Evolutionary conservation across 257 asterid species (phyloP), one percentile per base, ranked within the genome.

Genomic region (Lithospermum erythrorhizon): DNA sequence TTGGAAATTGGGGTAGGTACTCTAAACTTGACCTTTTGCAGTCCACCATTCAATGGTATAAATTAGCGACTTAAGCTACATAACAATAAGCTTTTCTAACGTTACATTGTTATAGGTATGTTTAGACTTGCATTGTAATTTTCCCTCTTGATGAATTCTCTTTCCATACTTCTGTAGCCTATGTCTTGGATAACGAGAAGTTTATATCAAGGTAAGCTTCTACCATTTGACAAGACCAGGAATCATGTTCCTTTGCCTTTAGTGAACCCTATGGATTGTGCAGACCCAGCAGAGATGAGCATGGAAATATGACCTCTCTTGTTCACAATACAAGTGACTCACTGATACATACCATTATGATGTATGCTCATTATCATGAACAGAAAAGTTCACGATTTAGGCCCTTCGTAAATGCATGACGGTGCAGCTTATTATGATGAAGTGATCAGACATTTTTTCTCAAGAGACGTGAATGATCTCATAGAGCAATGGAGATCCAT

Each of bases 131-230:
- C 35, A 6, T 57, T 13, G 14, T 11, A 32, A 19, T 63, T 15
- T 52, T 59, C 19, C 55, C 53, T 64, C 22, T 27, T 59, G 24
- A 17, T 51, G 5, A 10, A 27, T 49, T 21, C 48, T 17, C 14
- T 27, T 15, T 59, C 19, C 6, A 20, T 21, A 55, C 29, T 66
- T n/a, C 57, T 78, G 94, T 91, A 87, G 96, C 70, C 95, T 5
- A 69, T 77, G 76, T 67, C 61, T 73, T 87, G 91, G 96, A 76
- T 85, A 64, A 78, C 73, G 70, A 83, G 73, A 82, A 74, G 94
- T 79, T 83, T 87, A 59, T 79, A 79, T 53, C 79, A 74, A 15
- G 86, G 94, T 55, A 65, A 75, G 63, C 86, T 85, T 71, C 70
- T 79, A 76, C 76, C 87, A 30, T 52, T 74, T 63, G 75, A 74